Evolutionary conservation across 257 asterid species (phyloP).

Genomic region (Solanum lycopersicoides): DNA sequence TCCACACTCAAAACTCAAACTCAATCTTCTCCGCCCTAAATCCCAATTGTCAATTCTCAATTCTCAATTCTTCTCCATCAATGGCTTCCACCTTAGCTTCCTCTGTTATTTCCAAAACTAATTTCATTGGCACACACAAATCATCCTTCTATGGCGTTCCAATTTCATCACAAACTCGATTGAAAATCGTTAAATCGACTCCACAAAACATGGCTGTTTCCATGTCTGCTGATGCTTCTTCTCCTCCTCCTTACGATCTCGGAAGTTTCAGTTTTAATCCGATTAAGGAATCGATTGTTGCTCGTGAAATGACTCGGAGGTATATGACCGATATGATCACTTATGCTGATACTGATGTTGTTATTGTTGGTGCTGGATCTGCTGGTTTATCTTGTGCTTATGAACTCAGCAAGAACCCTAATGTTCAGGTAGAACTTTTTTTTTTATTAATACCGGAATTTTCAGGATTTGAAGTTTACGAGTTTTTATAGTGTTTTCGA

Average conservation of each 20-base stretch:
- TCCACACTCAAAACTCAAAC: background rate
- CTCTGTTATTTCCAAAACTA: conserved; percentile 23
- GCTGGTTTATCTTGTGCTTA: conserved; percentile 89
- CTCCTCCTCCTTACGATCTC: conserved; percentile 32
- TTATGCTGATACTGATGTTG: conserved; percentile 77
- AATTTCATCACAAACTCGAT: conserved; percentile 14
- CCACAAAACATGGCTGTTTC: conserved; percentile 20
- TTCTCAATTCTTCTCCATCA: conserved; percentile 24
- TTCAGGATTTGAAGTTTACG: background rate
- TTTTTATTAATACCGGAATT: background rate
- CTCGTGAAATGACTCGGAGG: conserved; percentile 80
- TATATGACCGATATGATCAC: conserved; percentile 90
- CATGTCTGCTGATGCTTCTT: conserved; percentile 34
- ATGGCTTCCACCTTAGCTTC: conserved; percentile 70
- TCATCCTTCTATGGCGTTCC: conserved; percentile 49
- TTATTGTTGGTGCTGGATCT: conserved; percentile 76
- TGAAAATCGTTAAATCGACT: conserved; percentile 26
- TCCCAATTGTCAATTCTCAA: too few relatives aligned
- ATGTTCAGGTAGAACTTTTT: conserved; percentile 15
- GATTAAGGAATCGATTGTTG: conserved; percentile 64
- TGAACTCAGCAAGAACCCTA: conserved; percentile 70
- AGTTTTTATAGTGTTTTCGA: accelerated
- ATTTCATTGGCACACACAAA: conserved; percentile 40
- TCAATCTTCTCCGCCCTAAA: background rate
- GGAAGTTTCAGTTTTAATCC: conserved; percentile 51